Evolutionary conservation across 768 basidiomycete genomes (phyloP).

Genomic region (Gelatoporia subvermispora): DNA sequence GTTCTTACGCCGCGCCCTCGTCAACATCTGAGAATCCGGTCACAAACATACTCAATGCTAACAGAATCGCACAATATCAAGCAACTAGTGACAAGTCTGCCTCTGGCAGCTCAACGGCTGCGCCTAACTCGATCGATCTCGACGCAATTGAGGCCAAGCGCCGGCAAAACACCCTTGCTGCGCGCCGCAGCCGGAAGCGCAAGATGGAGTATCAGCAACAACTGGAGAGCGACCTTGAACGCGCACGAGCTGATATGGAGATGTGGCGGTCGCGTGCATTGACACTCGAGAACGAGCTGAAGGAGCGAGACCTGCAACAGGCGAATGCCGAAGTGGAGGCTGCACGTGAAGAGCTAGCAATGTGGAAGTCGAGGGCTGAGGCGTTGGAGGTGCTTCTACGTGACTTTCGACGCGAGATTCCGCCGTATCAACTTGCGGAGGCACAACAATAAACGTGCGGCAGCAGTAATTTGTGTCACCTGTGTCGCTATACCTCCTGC

Average conservation of each 20-base stretch:
- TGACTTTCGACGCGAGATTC: constrained; percentile 53
- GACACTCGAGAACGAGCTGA: too few species aligned
- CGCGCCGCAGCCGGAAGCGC: constrained; percentile 70
- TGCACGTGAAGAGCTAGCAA: constrained; percentile 26
- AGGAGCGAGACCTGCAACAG: too few species aligned
- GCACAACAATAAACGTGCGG: too few species aligned
- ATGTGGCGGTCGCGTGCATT: too few species aligned
- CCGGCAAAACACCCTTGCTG: constrained; percentile 80
- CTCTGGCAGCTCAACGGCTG: constrained; percentile 30
- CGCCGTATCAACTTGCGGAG: constrained; percentile 16
- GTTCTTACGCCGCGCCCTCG: constrained; percentile 69
- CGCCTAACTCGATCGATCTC: constrained; percentile 45
- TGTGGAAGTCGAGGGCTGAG: constrained; percentile 55
- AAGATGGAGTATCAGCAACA: constrained; percentile 66
- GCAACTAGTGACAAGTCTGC: constrained; percentile 47
- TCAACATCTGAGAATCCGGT: constrained; percentile 75
- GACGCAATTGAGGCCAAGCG: constrained; percentile 77
- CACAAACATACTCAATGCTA: constrained; percentile 64
- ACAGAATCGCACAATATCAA: constrained; percentile 47
- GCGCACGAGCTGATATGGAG: too few species aligned
- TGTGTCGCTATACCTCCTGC: too few species aligned
- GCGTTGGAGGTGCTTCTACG: constrained; percentile 46
- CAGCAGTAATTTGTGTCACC: too few species aligned
- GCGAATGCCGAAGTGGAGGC: constrained; percentile 44
- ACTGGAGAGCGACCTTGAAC: constrained; percentile 54